Evolutionary conservation across 108 stramenopile species (phyloP), one percentile per base, ranked within the genome.

Genomic region (Cyclotella kingstonii): DNA sequence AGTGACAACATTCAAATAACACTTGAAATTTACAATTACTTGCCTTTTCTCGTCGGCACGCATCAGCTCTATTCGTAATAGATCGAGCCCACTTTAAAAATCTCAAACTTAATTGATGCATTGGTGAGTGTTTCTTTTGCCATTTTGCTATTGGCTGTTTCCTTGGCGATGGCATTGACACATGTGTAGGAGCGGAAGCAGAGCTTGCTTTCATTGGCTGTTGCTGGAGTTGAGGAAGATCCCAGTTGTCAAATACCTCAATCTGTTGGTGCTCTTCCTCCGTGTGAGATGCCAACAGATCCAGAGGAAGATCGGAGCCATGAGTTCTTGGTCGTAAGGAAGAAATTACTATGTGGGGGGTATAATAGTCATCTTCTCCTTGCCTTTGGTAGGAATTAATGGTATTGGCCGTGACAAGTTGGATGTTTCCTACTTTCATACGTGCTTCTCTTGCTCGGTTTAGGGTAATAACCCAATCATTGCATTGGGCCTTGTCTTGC

Each of bases 401-500:
- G 29, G 49, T 30, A 27, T 43, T 61, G 25, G 82, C 66, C 23
- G 51, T 65, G 30, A 76, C 68, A 3, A 92, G 71, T 64, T 89
- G 81, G 45, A 93, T 83, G 54, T 85, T 81, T 21, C 91, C 91
- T 44, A 86, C 63, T 17, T 84, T 76, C 69, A 86, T 69, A n/a
- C 86, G 70, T 22, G 91, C 91, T 56, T 93, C 91, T 52, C 82
- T 80, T 25, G 85, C 81, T 14, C 91, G 74, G 46, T 93, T 93
- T 0, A 93, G 76, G 17, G 76, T 89, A 40, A 93, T 93, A 2
- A 89, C 88, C 91, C 91, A 93, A 62, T 93, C 91, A 39, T 79
- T 89, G 71, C 83, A 84, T 39, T 79, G 63, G 5, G 71, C 83
- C 64, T 73, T 84, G 38, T 67, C 78, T 29, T 89, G 86, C 0